Conservation (phyloP, 768 basidiomycete genomes). For the Lyophyllum shimeji region DNA sequence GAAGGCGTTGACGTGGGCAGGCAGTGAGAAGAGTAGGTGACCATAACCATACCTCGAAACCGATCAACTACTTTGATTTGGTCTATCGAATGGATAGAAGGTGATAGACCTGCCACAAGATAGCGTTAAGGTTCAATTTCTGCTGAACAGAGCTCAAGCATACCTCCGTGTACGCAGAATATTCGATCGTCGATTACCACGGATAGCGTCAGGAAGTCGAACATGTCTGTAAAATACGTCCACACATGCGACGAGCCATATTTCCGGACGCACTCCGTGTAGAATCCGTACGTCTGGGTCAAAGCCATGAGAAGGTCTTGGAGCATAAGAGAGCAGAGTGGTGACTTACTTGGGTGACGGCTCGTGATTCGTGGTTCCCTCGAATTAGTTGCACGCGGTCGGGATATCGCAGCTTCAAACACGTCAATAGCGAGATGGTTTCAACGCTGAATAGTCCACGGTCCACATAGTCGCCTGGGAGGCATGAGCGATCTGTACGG, state of each 20-base stretch:
- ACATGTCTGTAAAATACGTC: slow-evolving; percentile 99
- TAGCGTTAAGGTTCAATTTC: slow-evolving; percentile 13
- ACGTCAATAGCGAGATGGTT: slow-evolving; percentile 95
- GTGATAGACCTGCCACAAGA: slow-evolving; percentile 73
- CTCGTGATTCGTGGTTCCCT: slow-evolving; percentile 97
- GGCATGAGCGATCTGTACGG: slow-evolving; percentile 14
- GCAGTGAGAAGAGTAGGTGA: slow-evolving; percentile 16
- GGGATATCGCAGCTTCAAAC: slow-evolving; percentile 95
- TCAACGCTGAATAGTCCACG: slow-evolving; percentile 97
- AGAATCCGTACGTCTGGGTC: slow-evolving; percentile 94
- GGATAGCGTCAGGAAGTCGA: slow-evolving; percentile 95
- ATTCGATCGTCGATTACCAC: slow-evolving; percentile 99
- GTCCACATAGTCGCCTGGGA: slow-evolving; percentile 95
- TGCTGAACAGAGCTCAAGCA: slow-evolving; percentile 19
- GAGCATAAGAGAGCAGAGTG: slow-evolving; percentile 19
- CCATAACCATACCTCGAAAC: slow-evolving; percentile 71
- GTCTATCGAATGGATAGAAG: slow-evolving; percentile 98
- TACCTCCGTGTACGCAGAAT: slow-evolving; percentile 98
- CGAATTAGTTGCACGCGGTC: slow-evolving; percentile 95
- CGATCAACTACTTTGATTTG: slow-evolving; percentile 99
- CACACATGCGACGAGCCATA: slow-evolving; percentile 96
- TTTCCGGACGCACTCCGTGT: slow-evolving; percentile 96
- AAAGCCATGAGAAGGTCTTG: slow-evolving; percentile 26
- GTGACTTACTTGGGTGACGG: slow-evolving; percentile 89
- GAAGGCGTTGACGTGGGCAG: slow-evolving; percentile 23